Evolutionary conservation across 371 early-diverging fungal genomes (phyloP), one percentile per base, ranked within the genome.

Genomic region (Dipsacomyces acuminosporus): DNA sequence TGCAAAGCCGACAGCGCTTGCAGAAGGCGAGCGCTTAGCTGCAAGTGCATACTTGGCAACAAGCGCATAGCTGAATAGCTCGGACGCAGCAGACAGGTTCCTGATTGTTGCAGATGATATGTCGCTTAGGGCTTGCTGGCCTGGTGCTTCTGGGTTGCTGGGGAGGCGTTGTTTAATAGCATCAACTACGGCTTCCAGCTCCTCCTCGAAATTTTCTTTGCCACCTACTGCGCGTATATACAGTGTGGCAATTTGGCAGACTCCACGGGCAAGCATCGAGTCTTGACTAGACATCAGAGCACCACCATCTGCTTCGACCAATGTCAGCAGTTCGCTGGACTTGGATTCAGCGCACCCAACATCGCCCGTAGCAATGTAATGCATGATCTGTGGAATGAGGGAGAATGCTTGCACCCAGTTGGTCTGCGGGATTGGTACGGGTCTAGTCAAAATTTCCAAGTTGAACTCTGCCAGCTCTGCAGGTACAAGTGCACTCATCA

Each of bases 301-400:
- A 21, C 2, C 43, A 45, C 3, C 41, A 42, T 3, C 47, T 34
- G 13, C 30, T 30, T 45, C 44, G 5, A 45, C 30, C 1, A 44
- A 15, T 13, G 17, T 23, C 6, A 48, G 14, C 20, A 69, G 55
- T 43, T 55, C 44, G 8, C 34, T 26, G 43, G 24, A 1, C 42
- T 26, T 47, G 20, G 44, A 2, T 26, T 62, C 63, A 2, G 59
- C 18, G n/a, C 24, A 3, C 3, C 58, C 69, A 7, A 33, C 19
- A 11, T 69, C 43, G 15, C 47, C 54, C 6, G 35, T 19, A 4
- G 42, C 58, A 23, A 69, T 51, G 23, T 41, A 48, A 41, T 69
- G 63, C 59, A 69, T 62, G n/a, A 62, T 44, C 63, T 69, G 69
- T 1, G 64, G 64, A 15, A 59, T 25, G 23, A 69, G 35, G 11